Percentiles rank a stretch among this genome's conserved stretches.
phyloP scores from a whole-genome alignment of 495 filamentous ascomycete genomes.

The Letharia columbiana region DNA sequence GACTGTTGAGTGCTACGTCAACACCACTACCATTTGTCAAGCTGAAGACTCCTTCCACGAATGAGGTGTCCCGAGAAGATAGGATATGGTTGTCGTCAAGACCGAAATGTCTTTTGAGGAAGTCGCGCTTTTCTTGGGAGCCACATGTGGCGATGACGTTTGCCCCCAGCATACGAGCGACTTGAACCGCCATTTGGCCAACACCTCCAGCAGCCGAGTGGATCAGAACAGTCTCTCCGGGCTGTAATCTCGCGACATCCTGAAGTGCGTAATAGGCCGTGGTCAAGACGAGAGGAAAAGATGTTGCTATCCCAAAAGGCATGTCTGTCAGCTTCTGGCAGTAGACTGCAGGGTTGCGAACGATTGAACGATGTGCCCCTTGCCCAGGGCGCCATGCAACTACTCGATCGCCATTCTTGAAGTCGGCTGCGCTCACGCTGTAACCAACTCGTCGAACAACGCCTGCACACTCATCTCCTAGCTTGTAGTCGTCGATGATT shows the following conservation, averaged over 20 bases:
- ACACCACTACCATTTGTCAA: slow-evolving; percentile 45
- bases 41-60: slow-evolving; percentile 35
- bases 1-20: slow-evolving; percentile 48
- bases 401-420: slow-evolving; percentile 24
- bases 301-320: slow-evolving; percentile 26
- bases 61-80: slow-evolving; percentile 38
- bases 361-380: slow-evolving; percentile 26
- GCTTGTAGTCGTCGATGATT: slow-evolving; percentile 26
- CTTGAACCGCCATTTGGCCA: slow-evolving; percentile 18
- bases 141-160: slow-evolving; percentile 40
- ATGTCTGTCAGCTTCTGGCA: slow-evolving; percentile 23
- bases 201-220: slow-evolving; percentile 37
- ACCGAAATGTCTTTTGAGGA: slow-evolving; percentile 30
- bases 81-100: slow-evolving; percentile 42
- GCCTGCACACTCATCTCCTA: slow-evolving; percentile 28
- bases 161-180: slow-evolving; percentile 24
- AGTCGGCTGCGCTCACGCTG: slow-evolving; percentile 15
- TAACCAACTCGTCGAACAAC: slow-evolving; percentile 22
- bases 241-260: slow-evolving; percentile 28
- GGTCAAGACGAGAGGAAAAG: slow-evolving; percentile 29
- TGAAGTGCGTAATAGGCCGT: slow-evolving; percentile 33
- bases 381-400: slow-evolving; percentile 25
- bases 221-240: slow-evolving; percentile 36
- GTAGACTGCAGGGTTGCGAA: slow-evolving; percentile 23
- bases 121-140: slow-evolving; percentile 32